Evolutionary conservation across 192 early-diverging fungal species (phyloP).

Genomic region (Coemansia sp.): DNA sequence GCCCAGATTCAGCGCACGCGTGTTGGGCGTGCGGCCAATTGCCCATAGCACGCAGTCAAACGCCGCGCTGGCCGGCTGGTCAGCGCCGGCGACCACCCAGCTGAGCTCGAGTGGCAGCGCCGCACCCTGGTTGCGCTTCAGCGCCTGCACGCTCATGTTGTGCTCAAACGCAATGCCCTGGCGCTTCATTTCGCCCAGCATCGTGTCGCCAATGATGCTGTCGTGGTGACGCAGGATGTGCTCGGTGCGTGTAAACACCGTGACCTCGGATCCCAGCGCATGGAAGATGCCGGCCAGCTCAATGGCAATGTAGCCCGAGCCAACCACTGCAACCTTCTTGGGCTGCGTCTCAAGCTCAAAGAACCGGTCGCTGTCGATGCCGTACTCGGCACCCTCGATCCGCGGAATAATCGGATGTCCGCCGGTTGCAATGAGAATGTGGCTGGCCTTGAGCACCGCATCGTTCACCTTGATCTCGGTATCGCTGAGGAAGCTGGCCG

Average conservation of each 20-base stretch:
- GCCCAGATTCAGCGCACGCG: constrained; percentile 66
- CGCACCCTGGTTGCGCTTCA: constrained; percentile 56
- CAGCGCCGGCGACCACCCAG: constrained; percentile 27
- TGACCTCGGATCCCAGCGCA: constrained; percentile 79
- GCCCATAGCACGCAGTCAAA: constrained; percentile 91
- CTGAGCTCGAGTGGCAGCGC: constrained; percentile 56
- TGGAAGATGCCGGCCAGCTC: constrained; percentile 94
- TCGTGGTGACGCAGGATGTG: constrained; percentile 88
- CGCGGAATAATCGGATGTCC: constrained; percentile 71
- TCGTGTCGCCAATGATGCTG: constrained; percentile 69
- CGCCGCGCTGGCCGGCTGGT: constrained; percentile 48
- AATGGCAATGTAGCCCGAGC: constrained; percentile 94
- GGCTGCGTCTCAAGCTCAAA: constrained; percentile 91
- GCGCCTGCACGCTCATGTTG: constrained; percentile 55
- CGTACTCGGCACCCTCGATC: constrained; percentile 78
- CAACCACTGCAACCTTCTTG: constrained; percentile 84
- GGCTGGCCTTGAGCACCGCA: constrained; percentile 63
- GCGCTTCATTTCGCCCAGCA: constrained; percentile 71
- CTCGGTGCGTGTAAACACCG: constrained; percentile 78
- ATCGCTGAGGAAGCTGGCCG: constrained; percentile 75
- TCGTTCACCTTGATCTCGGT: constrained; percentile 65
- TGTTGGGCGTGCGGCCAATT: constrained; percentile 78
- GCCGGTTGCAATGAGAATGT: constrained; percentile 89
- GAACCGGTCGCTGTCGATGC: constrained; percentile 92
- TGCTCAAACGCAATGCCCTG: constrained; percentile 79